These are phyloP conservation scores for Pythium sukuiense DNA, from an alignment of 352 stramenopile species.

Conservation along the genomic window DNA sequence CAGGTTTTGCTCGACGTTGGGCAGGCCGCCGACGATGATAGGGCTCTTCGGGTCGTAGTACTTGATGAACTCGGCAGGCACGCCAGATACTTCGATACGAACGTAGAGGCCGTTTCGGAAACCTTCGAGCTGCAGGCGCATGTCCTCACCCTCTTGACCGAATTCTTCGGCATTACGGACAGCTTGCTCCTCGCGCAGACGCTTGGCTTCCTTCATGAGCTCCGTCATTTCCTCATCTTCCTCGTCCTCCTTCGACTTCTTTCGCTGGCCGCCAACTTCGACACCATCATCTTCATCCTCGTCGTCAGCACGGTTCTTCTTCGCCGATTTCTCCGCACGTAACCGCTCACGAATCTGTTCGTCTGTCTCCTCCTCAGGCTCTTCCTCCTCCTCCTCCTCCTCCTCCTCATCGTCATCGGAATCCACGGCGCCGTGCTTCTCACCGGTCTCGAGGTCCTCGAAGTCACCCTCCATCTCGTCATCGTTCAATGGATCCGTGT, in stretches of 20 bases:
- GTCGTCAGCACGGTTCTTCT: constrained; percentile 81
- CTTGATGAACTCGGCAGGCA: constrained; percentile 95
- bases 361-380: constrained; percentile 59
- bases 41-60: constrained; percentile 91
- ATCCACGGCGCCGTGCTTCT: constrained; percentile 49
- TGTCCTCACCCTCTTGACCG: constrained; percentile 92
- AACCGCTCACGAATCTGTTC: constrained; percentile 84
- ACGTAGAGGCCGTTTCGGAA: constrained; percentile 97
- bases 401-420: constrained; percentile 26
- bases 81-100: constrained; percentile 93
- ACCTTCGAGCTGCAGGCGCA: constrained; percentile 92
- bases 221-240: constrained; percentile 88
- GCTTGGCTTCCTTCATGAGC: constrained; percentile 84
- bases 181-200: constrained; percentile 77
- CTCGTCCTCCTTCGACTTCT: constrained; percentile 45
- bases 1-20: constrained; percentile 94
- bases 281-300: constrained; percentile 57
- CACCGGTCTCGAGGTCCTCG: constrained; percentile 96
- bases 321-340: constrained; percentile 89
- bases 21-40: constrained; percentile 93
- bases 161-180: constrained; percentile 94
- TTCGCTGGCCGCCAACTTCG: constrained; percentile 31
- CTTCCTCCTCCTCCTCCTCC: constrained; percentile 35
- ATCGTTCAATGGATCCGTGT: constrained; percentile 71
- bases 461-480: constrained; percentile 95